Percentiles rank a stretch among this genome's conserved stretches.
phyloP scores from a whole-genome alignment of 169 alveolate species.

The Plasmodium sp. region DNA sequence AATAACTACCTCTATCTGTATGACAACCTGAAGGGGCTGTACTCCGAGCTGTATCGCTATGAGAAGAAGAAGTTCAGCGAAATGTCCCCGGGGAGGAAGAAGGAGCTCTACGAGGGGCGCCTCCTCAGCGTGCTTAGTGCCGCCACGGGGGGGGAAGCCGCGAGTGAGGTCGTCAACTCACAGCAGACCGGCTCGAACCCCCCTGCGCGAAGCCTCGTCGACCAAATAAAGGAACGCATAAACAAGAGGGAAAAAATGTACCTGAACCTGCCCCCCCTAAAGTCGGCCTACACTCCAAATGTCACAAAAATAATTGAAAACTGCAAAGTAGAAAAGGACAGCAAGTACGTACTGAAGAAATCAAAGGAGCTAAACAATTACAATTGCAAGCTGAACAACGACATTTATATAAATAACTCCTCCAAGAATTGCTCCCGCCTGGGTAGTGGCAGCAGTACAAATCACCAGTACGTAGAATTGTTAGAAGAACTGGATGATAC shows the following conservation, averaged over 20 bases:
- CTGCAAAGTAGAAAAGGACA: conserved; percentile 53
- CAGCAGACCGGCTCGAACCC: not conserved
- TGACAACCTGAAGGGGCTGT: conserved; percentile 40
- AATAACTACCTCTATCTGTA: conserved; percentile 29
- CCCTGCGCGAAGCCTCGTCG: not conserved
- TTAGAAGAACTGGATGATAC: conserved; percentile 71
- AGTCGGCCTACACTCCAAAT: conserved; percentile 40
- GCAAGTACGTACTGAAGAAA: conserved; percentile 43
- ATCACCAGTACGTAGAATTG: conserved; percentile 53
- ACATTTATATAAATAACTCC: conserved; percentile 64
- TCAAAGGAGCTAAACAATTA: conserved; percentile 70
- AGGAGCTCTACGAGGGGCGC: conserved; percentile 1
- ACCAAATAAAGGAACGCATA: not conserved
- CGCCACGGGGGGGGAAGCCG: not conserved
- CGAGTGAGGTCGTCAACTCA: not conserved
- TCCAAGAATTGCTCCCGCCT: conserved; percentile 49
- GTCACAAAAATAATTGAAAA: conserved; percentile 49
- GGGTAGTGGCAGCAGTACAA: conserved; percentile 36
- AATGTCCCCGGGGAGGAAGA: conserved; percentile 12
- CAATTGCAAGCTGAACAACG: conserved; percentile 64
- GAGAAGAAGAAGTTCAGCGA: conserved; percentile 51
- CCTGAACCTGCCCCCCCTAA: conserved; percentile 31
- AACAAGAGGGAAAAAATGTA: not conserved
- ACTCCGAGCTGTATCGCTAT: conserved; percentile 52
- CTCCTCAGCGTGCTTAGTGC: not conserved